phyloP scores from a whole-genome alignment of 768 basidiomycete species.

The Tulasnella sp. region DNA sequence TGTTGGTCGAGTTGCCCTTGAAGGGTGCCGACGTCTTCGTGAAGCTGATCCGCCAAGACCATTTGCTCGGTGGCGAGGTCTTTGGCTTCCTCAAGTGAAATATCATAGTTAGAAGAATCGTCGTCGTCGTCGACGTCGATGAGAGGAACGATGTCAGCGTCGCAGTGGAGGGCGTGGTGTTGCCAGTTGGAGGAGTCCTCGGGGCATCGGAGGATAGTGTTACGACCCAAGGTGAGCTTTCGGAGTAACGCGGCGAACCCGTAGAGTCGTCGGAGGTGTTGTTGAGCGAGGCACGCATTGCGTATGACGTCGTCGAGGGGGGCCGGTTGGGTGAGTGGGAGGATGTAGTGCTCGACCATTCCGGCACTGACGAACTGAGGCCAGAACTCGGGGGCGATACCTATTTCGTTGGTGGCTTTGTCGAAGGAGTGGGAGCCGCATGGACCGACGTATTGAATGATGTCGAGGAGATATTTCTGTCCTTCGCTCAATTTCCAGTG shows the following conservation, averaged over 20 bases:
- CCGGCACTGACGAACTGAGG: neutral
- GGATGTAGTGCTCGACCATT: neutral
- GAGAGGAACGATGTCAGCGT: neutral
- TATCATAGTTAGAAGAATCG: neutral
- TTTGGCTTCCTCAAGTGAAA: too few species aligned
- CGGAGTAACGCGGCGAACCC: neutral
- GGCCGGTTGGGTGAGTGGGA: neutral
- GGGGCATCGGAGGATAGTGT: neutral
- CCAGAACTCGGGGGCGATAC: neutral
- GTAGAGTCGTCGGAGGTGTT: neutral
- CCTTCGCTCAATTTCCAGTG: neutral
- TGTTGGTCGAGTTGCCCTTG: neutral
- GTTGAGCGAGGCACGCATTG: neutral
- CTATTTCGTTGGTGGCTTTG: neutral
- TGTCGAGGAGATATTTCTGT: neutral
- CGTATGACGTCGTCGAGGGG: neutral
- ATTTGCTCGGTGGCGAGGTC: neutral
- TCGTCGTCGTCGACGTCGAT: neutral
- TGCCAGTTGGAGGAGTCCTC: neutral
- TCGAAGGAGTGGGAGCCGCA: neutral
- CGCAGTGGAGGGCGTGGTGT: neutral
- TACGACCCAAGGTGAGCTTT: neutral
- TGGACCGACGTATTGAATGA: neutral
- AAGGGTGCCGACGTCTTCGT: neutral
- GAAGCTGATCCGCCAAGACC: neutral